A percentile compares a stretch with the other conserved stretches of the same genome.
These are phyloP conservation scores for Pythium volutum DNA, from an alignment of 352 stramenopile genomes.

Conservation along the genomic window DNA sequence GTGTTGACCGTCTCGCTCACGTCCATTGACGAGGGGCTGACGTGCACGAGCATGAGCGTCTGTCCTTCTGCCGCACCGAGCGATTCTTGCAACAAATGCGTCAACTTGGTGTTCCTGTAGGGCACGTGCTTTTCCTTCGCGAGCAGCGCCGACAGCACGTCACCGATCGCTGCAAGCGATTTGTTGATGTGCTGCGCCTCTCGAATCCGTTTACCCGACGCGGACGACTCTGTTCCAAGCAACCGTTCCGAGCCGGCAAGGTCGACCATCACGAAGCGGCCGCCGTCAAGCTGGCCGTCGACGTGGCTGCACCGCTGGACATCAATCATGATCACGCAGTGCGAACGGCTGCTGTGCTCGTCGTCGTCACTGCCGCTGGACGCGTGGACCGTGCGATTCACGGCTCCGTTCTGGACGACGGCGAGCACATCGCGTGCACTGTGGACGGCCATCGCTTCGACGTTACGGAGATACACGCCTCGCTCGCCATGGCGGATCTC, in stretches of 20 bases:
- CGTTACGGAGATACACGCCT: slow-evolving; percentile 71
- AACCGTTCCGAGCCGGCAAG: slow-evolving; percentile 76
- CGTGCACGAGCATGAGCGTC: slow-evolving; percentile 62
- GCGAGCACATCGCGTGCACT: slow-evolving; percentile 36
- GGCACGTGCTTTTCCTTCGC: slow-evolving; percentile 82
- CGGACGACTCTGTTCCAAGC: slow-evolving; percentile 40
- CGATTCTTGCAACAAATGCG: slow-evolving; percentile 78
- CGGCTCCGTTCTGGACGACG: slow-evolving; percentile 35
- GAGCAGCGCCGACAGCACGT: slow-evolving; percentile 64
- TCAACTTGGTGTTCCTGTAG: slow-evolving; percentile 86
- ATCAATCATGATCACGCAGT: slow-evolving; percentile 60
- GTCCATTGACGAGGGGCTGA: slow-evolving; percentile 45
- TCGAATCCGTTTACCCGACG: slow-evolving; percentile 29
- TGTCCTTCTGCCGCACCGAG: slow-evolving; percentile 40
- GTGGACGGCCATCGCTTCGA: slow-evolving; percentile 36
- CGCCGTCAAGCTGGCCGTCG: slow-evolving; percentile 36
- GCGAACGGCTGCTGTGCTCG: slow-evolving; percentile 51
- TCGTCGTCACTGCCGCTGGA: slow-evolving; percentile 16
- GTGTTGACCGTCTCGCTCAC: slow-evolving; percentile 73
- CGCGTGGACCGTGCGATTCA: slow-evolving; percentile 30
- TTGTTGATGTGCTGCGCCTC: slow-evolving; percentile 85
- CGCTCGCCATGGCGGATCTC: slow-evolving; percentile 76
- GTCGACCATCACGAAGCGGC: slow-evolving; percentile 69
- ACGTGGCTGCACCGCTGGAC: slow-evolving; percentile 46
- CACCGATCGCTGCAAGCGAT: slow-evolving; percentile 66